Percentiles rank a stretch among this genome's conserved stretches.
Conservation (phyloP, 495 filamentous ascomycete genomes). For the Thozetella sp. region DNA sequence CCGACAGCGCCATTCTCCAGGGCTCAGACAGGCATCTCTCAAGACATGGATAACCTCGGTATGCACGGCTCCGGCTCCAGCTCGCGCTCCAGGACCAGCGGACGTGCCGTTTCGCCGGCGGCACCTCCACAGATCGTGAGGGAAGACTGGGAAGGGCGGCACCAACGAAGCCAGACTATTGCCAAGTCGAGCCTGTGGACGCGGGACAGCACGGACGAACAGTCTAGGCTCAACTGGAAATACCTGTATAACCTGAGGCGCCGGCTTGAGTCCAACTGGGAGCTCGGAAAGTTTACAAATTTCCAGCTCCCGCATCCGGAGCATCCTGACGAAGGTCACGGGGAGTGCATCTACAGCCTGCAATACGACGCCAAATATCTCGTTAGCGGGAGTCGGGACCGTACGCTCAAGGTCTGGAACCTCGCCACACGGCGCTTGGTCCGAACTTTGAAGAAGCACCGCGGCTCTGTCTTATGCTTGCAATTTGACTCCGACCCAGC, state of each 20-base stretch:
- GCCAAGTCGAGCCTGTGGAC: constrained; percentile 38
- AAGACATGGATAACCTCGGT: constrained; percentile 15
- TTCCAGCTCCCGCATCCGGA: constrained; percentile 89
- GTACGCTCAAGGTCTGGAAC: constrained; percentile 88
- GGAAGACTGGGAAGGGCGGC: constrained; percentile 10
- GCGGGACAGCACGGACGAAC: constrained; percentile 37
- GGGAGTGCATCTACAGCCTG: constrained; percentile 93
- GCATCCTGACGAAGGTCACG: constrained; percentile 79
- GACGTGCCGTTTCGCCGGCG: background rate
- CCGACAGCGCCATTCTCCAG: background rate
- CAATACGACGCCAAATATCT: constrained; percentile 85
- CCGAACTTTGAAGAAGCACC: constrained; percentile 75
- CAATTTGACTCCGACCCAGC: constrained; percentile 93
- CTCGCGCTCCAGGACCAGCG: constrained; percentile 5
- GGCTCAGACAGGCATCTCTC: constrained; percentile 10
- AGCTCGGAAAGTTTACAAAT: constrained; percentile 74
- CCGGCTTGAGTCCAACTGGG: constrained; percentile 89
- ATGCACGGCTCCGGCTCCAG: constrained; percentile 11
- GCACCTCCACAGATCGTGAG: constrained; percentile 17
- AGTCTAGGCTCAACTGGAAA: constrained; percentile 73
- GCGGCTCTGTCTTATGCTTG: constrained; percentile 87
- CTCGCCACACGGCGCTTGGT: constrained; percentile 77
- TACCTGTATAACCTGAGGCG: constrained; percentile 88
- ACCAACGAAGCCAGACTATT: constrained; percentile 13
- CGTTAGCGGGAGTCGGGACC: constrained; percentile 91